Base-by-base conservation (phyloP, 108 stramenopile genomes). In the Cyclotella sp. region DNA sequence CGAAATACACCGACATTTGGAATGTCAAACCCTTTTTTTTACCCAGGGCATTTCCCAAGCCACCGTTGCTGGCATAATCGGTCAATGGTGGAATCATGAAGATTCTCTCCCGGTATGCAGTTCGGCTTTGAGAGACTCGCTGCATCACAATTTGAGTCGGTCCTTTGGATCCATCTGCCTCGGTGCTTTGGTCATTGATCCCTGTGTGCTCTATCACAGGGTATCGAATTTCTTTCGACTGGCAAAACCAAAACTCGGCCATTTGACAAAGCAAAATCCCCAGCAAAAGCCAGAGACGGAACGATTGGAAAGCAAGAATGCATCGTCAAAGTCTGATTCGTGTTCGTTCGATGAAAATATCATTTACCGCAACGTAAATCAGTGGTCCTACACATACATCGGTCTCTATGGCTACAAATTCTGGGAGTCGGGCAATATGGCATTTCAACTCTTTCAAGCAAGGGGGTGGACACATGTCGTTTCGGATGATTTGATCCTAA, bases 161-260 rank as follows among this genome's bases (percentile, higher is more conserved):
- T 84, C 87, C 21, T 89, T 95, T 81, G 96, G 96, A 9, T 87
- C 88, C 40, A 93, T 97, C 19, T 91, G 90, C 70, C 70, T 95
- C 9, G 96, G 94, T 12, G 86, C 86, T 9, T 70, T 95, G 22
- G 60, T 97, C 7, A 43, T 81, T 30, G 73, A 64, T 39, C 79
- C 73, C 14, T 70, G 79, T 40, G 39, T 81, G 14, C 59, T 74
- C 22, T 34, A 73, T 68, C 86, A 44, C 87, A 90, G 40, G 12
- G 88, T 57, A 43, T 89, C 43, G 47, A 84, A 52, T 62, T 86
- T 47, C 65, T 86, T 42, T 72, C 91, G 29, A 39, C 87, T 47
- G 49, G 87, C 64, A 57, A 79, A 47, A 78, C 87, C 61, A 45
- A 84, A 76, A 46, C 59, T 70, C 47, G 78, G 28, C 34, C 61